These are phyloP conservation scores for Leptographium flavum DNA, from an alignment of 2,329 filamentous ascomycete genomes.

Conservation along the genomic window DNA sequence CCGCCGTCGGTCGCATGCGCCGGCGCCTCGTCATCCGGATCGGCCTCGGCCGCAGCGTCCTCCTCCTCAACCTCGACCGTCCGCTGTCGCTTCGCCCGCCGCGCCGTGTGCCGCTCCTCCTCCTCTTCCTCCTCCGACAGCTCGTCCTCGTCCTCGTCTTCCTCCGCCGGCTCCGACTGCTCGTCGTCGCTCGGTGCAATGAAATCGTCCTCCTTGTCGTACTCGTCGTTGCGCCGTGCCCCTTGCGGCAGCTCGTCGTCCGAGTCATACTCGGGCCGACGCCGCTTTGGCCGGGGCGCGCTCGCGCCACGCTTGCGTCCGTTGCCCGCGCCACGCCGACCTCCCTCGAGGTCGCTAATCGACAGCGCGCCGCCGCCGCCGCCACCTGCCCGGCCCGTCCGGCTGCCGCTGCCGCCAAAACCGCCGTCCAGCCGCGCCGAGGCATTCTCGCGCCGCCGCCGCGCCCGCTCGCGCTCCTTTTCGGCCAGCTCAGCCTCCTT, in stretches of 20 bases:
- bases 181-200: conserved; percentile 65
- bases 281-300: conserved; percentile 34
- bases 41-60: conserved; percentile 20
- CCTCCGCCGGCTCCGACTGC: conserved; percentile 39
- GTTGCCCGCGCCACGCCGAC: conserved; percentile 18
- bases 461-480: conserved; percentile 55
- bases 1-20: conserved; percentile 26
- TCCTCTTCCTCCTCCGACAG: conserved; percentile 41
- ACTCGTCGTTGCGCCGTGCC: conserved; percentile 53
- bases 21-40: conserved; percentile 23
- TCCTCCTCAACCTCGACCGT: conserved; percentile 34
- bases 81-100: conserved; percentile 34
- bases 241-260: conserved; percentile 57
- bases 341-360: conserved; percentile 55
- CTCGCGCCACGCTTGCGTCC: conserved; percentile 40
- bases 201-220: conserved; percentile 69
- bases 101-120: conserved; percentile 16
- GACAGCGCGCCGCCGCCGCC: conserved; percentile 41
- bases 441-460: conserved; percentile 53
- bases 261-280: conserved; percentile 56
- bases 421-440: conserved; percentile 49
- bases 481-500: conserved; percentile 60
- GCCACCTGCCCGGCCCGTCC: conserved; percentile 15
- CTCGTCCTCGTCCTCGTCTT: conserved; percentile 43
- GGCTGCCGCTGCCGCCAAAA: conserved; percentile 25